A percentile compares a stretch with the other conserved stretches of the same genome.
Evolutionary conservation across 371 early-diverging fungal genomes (phyloP).

Genomic region (Mortierella sp.): DNA sequence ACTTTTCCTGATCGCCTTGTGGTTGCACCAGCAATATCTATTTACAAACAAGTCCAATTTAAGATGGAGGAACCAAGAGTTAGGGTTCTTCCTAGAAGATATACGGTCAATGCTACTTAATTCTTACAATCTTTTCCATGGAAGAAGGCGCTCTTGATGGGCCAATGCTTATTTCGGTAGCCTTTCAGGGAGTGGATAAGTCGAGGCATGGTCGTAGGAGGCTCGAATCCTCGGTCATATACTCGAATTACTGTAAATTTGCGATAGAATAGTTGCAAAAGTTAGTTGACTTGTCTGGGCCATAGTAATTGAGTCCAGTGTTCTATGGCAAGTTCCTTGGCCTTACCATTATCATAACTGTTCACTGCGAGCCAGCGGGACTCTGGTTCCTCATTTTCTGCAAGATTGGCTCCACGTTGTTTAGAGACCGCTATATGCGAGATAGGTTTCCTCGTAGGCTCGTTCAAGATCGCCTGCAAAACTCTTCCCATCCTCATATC

Average conservation of each 20-base stretch:
- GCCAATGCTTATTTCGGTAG: slow-evolving; percentile 91
- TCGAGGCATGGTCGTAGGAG: slow-evolving; percentile 74
- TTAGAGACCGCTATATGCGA: slow-evolving; percentile 79
- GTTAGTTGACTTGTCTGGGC: neutral
- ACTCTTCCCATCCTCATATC: slow-evolving; percentile 76
- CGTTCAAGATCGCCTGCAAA: slow-evolving; percentile 69
- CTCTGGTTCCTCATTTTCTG: slow-evolving; percentile 78
- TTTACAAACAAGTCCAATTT: too few species aligned
- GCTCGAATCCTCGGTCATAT: slow-evolving; percentile 86
- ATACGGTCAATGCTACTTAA: neutral
- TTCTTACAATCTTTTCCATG: slow-evolving; percentile 77
- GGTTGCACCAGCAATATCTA: slow-evolving; percentile 44
- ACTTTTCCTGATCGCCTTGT: slow-evolving; percentile 36
- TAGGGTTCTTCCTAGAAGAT: neutral
- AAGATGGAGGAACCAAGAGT: neutral
- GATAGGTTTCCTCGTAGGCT: slow-evolving; percentile 79
- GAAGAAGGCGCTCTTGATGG: slow-evolving; percentile 86
- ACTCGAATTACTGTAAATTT: slow-evolving; percentile 76
- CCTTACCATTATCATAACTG: slow-evolving; percentile 87
- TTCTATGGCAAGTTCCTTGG: slow-evolving; percentile 23
- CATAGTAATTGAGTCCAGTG: neutral
- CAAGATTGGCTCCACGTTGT: slow-evolving; percentile 45
- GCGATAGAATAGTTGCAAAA: neutral
- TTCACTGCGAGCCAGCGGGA: slow-evolving; percentile 87
- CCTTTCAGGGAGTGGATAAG: slow-evolving; percentile 83